Percentiles rank a stretch among this genome's conserved stretches.
Evolutionary conservation across 768 basidiomycete species (phyloP).

Genomic region (Calocera cornea): DNA sequence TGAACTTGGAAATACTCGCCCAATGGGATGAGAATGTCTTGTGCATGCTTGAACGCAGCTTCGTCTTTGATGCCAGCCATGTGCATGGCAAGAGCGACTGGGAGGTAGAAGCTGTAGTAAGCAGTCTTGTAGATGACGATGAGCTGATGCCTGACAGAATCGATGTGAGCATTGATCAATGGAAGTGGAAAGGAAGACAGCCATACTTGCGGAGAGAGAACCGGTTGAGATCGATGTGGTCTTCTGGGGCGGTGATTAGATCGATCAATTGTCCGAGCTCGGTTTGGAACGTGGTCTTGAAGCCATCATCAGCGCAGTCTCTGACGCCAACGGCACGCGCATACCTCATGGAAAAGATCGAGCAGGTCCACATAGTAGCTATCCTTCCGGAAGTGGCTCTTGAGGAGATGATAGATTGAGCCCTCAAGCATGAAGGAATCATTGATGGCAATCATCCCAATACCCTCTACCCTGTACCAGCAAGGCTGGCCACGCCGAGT

Average conservation of each 20-base stretch:
- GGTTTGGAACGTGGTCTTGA: constrained; percentile 65
- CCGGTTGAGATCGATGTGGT: constrained; percentile 68
- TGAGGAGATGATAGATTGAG: constrained; percentile 83
- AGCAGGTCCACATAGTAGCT: constrained; percentile 77
- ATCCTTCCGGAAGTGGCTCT: constrained; percentile 68
- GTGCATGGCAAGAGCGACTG: constrained; percentile 87
- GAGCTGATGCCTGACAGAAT: constrained; percentile 52
- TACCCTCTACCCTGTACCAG: constrained; percentile 64
- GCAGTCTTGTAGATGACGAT: constrained; percentile 98
- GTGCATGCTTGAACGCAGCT: constrained; percentile 57
- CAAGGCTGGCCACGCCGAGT: constrained; percentile 91
- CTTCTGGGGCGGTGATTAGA: constrained; percentile 88
- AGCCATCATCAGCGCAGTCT: not conserved
- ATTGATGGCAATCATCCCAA: constrained; percentile 85
- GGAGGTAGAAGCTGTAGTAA: constrained; percentile 96
- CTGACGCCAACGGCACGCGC: constrained; percentile 5
- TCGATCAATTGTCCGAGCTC: constrained; percentile 95
- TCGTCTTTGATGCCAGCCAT: constrained; percentile 46
- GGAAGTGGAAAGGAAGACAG: not conserved
- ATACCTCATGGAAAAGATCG: constrained; percentile 82
- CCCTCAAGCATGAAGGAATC: constrained; percentile 93
- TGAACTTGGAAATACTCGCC: constrained; percentile 99
- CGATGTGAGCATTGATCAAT: not conserved
- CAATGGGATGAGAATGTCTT: constrained; percentile 73
- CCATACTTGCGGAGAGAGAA: constrained; percentile 79